Evolutionary conservation across 805 yeast species (phyloP), one percentile per base, ranked within the genome.

Genomic region (Metschnikowia borealis): DNA sequence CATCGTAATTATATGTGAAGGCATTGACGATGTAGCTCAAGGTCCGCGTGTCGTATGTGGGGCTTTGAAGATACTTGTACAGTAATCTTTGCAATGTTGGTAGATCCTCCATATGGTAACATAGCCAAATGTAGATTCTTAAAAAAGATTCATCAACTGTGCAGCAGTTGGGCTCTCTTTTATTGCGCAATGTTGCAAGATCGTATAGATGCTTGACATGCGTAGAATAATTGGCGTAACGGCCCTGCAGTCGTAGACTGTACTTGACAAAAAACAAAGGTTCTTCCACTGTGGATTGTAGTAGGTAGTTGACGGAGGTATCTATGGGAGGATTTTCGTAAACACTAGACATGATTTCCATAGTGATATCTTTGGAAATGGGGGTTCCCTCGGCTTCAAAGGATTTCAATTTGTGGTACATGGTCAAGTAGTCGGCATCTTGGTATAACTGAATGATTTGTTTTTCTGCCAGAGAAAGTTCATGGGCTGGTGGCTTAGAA

Each of bases 101-200:
- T 13, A 66, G 23, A 43, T 73, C 71, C 41, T 69, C 67, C 56
- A 56, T 57, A 55, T 73, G 74, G 54, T 68, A 73, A 43, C 71
- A 63, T 15, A 69, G 51, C 68, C 71, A 69, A 8, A 69, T 66
- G 40, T 62, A 64, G 37, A 59, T 55, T 38, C 64, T 66, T 36
- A 60, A 56, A 32, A 65, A 61, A 14, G 50, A 43, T n/a, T 52
- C 54, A 26, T 58, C 38, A 17, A 40, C 43, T 17, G 44, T 39
- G 39, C 54, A 52, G 8, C 47, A 38, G 6, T 37, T 4, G 8
- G 37, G 10, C 13, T 23, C 23, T 15, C 17, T 34, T 10, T 44
- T 42, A 40, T 64, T 65, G 43, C 62, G 64, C 5, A 52, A 48
- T 29, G 52, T 47, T 51, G 60, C 64, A 6, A 61, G 54, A 17